These are phyloP conservation scores for Serendipita indica DNA, from an alignment of 768 basidiomycete species.

Conservation along the genomic window DNA sequence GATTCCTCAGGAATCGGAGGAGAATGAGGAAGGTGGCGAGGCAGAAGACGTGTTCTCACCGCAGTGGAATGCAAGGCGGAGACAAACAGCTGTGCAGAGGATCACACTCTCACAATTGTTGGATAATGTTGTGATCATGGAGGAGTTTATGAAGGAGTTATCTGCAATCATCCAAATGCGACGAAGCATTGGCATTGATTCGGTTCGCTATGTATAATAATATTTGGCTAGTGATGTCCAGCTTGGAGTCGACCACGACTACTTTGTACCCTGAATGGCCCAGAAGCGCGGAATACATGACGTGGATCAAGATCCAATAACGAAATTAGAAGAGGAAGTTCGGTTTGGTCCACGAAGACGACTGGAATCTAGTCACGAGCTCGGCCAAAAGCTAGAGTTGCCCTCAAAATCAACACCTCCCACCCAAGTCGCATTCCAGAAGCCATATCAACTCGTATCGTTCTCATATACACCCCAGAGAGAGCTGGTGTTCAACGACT, in stretches of 20 bases:
- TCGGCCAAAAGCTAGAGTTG: not conserved
- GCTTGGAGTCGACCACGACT: not conserved
- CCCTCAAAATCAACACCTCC: not conserved
- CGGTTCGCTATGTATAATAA: slow-evolving; percentile 50
- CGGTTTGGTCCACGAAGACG: too few relatives aligned
- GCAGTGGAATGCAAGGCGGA: slow-evolving; percentile 31
- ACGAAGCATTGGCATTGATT: slow-evolving; percentile 70
- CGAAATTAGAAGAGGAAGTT: not conserved
- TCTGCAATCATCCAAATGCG: slow-evolving; percentile 74
- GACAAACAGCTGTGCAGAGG: slow-evolving; percentile 23
- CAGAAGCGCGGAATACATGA: not conserved
- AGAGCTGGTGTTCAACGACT: slow-evolving; percentile 9
- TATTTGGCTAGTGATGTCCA: not conserved
- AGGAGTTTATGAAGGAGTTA: slow-evolving; percentile 90
- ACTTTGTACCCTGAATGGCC: not conserved
- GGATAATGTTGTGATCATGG: slow-evolving; percentile 89
- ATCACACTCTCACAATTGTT: slow-evolving; percentile 72
- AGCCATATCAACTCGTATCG: slow-evolving; percentile 49
- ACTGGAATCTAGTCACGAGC: not conserved
- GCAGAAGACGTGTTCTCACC: slow-evolving; percentile 61
- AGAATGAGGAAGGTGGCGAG: slow-evolving; percentile 36
- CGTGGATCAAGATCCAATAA: not conserved
- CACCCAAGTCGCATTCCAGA: slow-evolving; percentile 33
- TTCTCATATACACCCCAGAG: slow-evolving; percentile 48
- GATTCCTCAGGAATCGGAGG: slow-evolving; percentile 26